A percentile compares a stretch with the other conserved stretches of the same genome.
These are phyloP conservation scores for Populus ilicifolia DNA, from an alignment of 345 rosid genomes.

Conservation along the genomic window DNA sequence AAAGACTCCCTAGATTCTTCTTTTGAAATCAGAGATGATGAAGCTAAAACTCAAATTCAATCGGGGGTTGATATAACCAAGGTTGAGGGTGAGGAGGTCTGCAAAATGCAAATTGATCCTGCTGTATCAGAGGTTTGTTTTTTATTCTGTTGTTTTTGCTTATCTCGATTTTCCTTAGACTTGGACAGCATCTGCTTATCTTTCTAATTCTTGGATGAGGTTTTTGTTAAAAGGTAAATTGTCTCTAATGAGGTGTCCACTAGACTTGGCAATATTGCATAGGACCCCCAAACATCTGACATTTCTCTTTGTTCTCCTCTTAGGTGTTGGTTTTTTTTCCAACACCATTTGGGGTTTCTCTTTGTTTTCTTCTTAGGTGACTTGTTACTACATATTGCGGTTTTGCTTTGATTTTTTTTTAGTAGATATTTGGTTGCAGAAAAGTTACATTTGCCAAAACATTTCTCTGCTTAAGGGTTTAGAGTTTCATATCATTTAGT, in stretches of 20 bases:
- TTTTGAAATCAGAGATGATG: neutral
- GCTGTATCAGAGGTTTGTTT: slow-evolving; percentile 3
- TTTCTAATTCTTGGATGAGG: neutral
- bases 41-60: slow-evolving; percentile 6
- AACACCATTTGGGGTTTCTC: neutral
- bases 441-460: neutral
- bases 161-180: neutral
- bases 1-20: slow-evolving; percentile 1
- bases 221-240: neutral
- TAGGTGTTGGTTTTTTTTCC: neutral
- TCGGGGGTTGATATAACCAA: neutral
- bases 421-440: neutral
- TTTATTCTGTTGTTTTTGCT: neutral
- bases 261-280: neutral
- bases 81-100: neutral
- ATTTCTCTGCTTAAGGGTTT: neutral
- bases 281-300: neutral
- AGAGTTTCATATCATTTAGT: neutral
- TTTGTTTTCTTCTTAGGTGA: neutral
- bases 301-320: neutral
- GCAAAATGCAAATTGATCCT: slow-evolving; percentile 13
- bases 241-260: neutral
- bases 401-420: neutral
- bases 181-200: neutral
- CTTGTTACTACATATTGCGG: neutral